phyloP scores from a whole-genome alignment of 306 rosid species.

The Sechiopsis laciniata region DNA sequence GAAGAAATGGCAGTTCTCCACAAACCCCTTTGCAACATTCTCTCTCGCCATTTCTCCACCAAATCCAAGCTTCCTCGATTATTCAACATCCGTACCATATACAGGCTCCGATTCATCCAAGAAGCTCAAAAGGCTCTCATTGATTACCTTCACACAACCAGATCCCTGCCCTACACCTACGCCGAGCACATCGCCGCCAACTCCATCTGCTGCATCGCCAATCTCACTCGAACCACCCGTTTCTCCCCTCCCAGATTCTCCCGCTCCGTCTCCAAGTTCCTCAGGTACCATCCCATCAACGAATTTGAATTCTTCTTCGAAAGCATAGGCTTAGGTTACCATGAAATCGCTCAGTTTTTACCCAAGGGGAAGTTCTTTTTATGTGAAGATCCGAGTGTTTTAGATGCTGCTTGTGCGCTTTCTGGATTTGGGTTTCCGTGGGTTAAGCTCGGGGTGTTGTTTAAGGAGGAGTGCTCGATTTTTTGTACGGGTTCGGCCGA shows the following conservation, averaged over 20 bases:
- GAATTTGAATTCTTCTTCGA: constrained; percentile 83
- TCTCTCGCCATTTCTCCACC: constrained; percentile 36
- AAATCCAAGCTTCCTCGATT: constrained; percentile 17
- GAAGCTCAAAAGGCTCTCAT: constrained; percentile 53
- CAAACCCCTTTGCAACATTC: constrained; percentile 22
- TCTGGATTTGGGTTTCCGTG: constrained; percentile 72
- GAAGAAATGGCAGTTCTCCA: constrained; percentile 21
- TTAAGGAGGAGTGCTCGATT: constrained; percentile 37
- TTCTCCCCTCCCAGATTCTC: constrained; percentile 37
- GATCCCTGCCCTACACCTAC: constrained; percentile 48
- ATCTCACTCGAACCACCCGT: constrained; percentile 37
- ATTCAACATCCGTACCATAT: constrained; percentile 35
- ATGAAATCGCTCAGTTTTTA: constrained; percentile 30
- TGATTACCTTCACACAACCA: constrained; percentile 65
- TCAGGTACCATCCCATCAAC: constrained; percentile 78
- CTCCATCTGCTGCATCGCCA: constrained; percentile 41
- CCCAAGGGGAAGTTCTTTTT: constrained; percentile 61
- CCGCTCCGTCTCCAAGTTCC: constrained; percentile 35
- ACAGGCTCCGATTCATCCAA: constrained; percentile 34
- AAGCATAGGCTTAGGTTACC: constrained; percentile 56
- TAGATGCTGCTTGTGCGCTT: constrained; percentile 55
- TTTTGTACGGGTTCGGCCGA: constrained; percentile 33
- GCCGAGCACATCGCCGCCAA: constrained; percentile 59
- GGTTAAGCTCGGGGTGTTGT: constrained; percentile 58
- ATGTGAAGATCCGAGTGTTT: constrained; percentile 46